These are phyloP conservation scores for Cynanchum wilfordii DNA, from an alignment of 257 asterid genomes.

Conservation along the genomic window DNA sequence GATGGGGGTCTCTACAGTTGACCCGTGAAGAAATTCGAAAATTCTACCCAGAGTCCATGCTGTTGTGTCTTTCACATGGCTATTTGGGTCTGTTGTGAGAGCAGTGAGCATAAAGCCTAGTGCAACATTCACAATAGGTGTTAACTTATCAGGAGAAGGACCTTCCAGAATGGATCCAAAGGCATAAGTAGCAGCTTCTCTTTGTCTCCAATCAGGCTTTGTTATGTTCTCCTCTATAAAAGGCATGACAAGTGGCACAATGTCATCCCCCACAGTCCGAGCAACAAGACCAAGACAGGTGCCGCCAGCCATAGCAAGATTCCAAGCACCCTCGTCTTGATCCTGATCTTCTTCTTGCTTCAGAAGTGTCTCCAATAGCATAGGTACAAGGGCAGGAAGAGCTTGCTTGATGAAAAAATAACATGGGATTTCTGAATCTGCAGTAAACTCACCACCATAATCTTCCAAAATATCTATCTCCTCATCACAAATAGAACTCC, in stretches of 20 bases:
- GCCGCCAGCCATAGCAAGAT: conserved; percentile 68
- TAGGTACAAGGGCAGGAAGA: conserved; percentile 56
- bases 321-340: conserved; percentile 68
- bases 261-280: conserved; percentile 56
- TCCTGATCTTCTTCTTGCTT: conserved; percentile 71
- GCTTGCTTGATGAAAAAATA: conserved; percentile 61
- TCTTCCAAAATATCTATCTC: conserved; percentile 63
- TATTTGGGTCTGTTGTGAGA: conserved; percentile 47
- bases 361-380: conserved; percentile 54
- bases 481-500: conserved; percentile 67
- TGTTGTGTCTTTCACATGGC: conserved; percentile 59
- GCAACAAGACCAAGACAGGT: conserved; percentile 69
- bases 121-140: conserved; percentile 49
- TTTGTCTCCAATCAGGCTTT: conserved; percentile 62
- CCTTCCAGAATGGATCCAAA: conserved; percentile 64
- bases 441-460: conserved; percentile 47
- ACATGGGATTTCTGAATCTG: conserved; percentile 60
- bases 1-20: conserved; percentile 24
- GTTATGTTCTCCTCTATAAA: conserved; percentile 49
- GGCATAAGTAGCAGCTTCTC: conserved; percentile 64
- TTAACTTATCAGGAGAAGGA: conserved; percentile 48
- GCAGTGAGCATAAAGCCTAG: conserved; percentile 56
- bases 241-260: conserved; percentile 54
- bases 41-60: conserved; percentile 61
- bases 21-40: conserved; percentile 57